Evolutionary conservation across 1,139 yeast species (phyloP).

Genomic region (Taphrina wiesneri): DNA sequence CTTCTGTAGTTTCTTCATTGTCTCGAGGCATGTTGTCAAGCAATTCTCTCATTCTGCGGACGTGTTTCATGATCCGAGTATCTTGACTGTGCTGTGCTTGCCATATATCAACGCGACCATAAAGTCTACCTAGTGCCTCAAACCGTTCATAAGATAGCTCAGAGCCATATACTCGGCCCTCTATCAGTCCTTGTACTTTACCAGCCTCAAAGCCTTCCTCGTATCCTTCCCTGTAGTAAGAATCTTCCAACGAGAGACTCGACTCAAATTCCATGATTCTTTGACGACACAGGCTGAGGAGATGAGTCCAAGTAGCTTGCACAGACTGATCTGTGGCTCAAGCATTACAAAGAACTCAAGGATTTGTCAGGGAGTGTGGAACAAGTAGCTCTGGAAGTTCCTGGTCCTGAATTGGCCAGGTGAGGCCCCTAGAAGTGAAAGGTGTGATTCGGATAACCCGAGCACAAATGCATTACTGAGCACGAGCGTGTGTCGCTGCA

Average conservation of each 20-base stretch:
- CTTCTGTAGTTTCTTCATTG: slow-evolving; percentile 43
- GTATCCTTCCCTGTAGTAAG: slow-evolving; percentile 59
- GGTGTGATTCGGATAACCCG: neutral
- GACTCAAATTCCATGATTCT: slow-evolving; percentile 20
- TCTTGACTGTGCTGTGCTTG: slow-evolving; percentile 11
- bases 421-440: no score
- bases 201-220: slow-evolving; percentile 55
- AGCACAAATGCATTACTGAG: neutral
- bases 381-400: no score
- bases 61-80: slow-evolving; percentile 35
- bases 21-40: slow-evolving; percentile 42
- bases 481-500: slow-evolving; percentile 6
- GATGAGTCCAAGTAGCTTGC: no score
- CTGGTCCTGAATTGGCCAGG: no score
- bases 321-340: neutral
- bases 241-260: slow-evolving; percentile 15
- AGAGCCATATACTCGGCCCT: slow-evolving; percentile 76
- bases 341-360: neutral
- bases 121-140: slow-evolving; percentile 62
- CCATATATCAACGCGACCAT: slow-evolving; percentile 55
- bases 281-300: no score
- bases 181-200: slow-evolving; percentile 58
- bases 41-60: slow-evolving; percentile 35
- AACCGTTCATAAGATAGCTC: slow-evolving; percentile 78
- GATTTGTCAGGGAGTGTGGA: no score